Conservation (phyloP, 1,284 basidiomycete species). For the Trichosporon sp. region DNA sequence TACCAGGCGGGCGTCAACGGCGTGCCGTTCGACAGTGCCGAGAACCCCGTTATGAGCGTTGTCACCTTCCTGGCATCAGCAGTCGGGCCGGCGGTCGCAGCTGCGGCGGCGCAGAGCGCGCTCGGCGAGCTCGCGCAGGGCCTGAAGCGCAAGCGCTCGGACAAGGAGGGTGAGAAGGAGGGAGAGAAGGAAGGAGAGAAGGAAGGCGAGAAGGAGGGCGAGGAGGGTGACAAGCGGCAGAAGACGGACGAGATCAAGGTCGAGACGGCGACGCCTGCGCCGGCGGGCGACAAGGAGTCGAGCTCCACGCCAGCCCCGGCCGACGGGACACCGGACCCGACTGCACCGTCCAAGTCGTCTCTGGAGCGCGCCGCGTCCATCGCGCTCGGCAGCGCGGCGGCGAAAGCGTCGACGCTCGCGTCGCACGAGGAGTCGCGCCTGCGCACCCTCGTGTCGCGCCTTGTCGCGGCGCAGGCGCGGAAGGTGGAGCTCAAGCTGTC, state of each 20-base stretch:
- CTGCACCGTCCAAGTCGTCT: slow-evolving; percentile 64
- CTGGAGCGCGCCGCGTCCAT: slow-evolving; percentile 73
- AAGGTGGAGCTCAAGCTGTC: slow-evolving; percentile 91
- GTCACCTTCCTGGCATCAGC: slow-evolving; percentile 94
- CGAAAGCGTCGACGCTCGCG: slow-evolving; percentile 76
- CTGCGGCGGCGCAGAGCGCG: slow-evolving; percentile 87
- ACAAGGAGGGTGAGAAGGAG: slow-evolving; percentile 25
- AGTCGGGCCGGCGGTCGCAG: slow-evolving; percentile 83
- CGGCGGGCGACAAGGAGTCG: slow-evolving; percentile 19
- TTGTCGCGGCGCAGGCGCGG: slow-evolving; percentile 85
- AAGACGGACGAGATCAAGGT: slow-evolving; percentile 19
- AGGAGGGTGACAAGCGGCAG: slow-evolving; percentile 24
- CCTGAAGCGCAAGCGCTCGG: slow-evolving; percentile 59
- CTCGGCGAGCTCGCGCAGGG: slow-evolving; percentile 61
- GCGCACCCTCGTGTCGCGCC: slow-evolving; percentile 69
- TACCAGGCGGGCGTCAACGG: slow-evolving; percentile 56
- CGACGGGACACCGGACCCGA: slow-evolving; percentile 36
- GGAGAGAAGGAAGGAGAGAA: slow-evolving; percentile 14
- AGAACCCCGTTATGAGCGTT: slow-evolving; percentile 98
- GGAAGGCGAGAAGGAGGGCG: slow-evolving; percentile 20
- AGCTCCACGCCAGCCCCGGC: slow-evolving; percentile 16
- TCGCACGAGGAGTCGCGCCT: slow-evolving; percentile 81
- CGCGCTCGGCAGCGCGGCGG: slow-evolving; percentile 83
- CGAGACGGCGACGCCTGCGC: slow-evolving; percentile 22
- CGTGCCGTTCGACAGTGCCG: slow-evolving; percentile 86